Conservation (phyloP, 768 basidiomycete species). For the Hericium coralloides region DNA sequence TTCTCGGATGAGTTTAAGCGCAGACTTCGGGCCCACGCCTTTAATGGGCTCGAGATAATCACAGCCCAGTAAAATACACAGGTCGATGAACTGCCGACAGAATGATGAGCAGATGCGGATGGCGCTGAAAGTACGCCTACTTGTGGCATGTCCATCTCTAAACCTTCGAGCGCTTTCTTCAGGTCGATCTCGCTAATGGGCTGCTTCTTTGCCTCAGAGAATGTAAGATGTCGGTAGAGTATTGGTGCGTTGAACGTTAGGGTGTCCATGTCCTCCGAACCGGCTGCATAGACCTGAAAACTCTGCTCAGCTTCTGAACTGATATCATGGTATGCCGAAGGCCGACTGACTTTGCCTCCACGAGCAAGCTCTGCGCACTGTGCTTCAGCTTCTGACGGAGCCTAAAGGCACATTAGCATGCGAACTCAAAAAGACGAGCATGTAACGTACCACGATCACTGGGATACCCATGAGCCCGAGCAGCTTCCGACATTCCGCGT, state of each 20-base stretch:
- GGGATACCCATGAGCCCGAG: constrained; percentile 96
- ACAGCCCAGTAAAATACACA: constrained; percentile 94
- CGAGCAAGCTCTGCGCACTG: constrained; percentile 98
- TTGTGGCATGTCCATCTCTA: constrained; percentile 88
- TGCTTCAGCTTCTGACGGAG: constrained; percentile 97
- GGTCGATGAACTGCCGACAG: constrained; percentile 72
- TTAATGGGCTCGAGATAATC: constrained; percentile 99
- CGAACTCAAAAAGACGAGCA: not conserved
- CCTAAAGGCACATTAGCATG: constrained; percentile 36
- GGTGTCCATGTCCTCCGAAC: constrained; percentile 99
- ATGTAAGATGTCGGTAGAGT: constrained; percentile 90
- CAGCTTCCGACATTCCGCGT: constrained; percentile 86
- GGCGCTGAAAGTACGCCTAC: constrained; percentile 28
- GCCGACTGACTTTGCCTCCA: constrained; percentile 65
- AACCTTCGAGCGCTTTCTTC: constrained; percentile 72
- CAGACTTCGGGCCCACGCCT: constrained; percentile 92
- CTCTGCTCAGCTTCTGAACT: not conserved
- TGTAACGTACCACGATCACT: constrained; percentile 69
- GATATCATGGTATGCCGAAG: not conserved
- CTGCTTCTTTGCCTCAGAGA: constrained; percentile 95
- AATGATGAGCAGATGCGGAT: not conserved
- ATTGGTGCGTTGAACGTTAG: constrained; percentile 91
- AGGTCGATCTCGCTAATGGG: constrained; percentile 92
- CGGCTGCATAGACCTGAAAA: constrained; percentile 84
- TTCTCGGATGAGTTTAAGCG: constrained; percentile 86